These are phyloP conservation scores for Tetrapyrgos nigripes DNA, from an alignment of 1,284 basidiomycete species.

Conservation along the genomic window DNA sequence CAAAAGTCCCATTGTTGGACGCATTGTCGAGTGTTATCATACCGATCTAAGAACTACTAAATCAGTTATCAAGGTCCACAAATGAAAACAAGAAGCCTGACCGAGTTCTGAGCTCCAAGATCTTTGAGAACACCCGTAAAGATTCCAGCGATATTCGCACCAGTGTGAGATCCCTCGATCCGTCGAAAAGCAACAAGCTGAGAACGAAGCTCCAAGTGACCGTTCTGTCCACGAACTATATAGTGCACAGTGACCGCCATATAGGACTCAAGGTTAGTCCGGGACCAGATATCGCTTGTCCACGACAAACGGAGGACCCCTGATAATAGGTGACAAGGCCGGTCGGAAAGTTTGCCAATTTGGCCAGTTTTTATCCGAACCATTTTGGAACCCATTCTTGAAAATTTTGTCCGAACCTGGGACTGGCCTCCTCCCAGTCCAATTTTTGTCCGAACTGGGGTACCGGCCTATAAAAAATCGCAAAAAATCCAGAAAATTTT, in stretches of 20 bases:
- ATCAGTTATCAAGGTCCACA: neutral
- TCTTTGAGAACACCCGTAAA: neutral
- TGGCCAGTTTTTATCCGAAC: too few species aligned
- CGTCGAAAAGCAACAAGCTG: neutral
- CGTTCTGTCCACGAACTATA: neutral
- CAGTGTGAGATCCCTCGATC: neutral
- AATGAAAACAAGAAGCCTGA: neutral
- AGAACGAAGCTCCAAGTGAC: neutral
- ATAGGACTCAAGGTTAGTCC: neutral
- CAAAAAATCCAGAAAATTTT: too few species aligned
- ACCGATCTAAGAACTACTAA: too few species aligned
- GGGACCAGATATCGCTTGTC: slow-evolving; percentile 1
- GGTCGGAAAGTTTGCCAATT: too few species aligned
- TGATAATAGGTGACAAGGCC: too few species aligned
- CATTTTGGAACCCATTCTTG: too few species aligned
- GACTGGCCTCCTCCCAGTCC: too few species aligned
- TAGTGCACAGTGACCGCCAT: neutral
- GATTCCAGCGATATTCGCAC: neutral
- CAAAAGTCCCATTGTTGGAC: neutral
- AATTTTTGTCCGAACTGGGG: too few species aligned
- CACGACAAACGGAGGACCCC: neutral
- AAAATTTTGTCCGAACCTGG: too few species aligned
- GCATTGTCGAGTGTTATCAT: too few species aligned
- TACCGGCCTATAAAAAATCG: too few species aligned
- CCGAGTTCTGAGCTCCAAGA: neutral